phyloP scores from a whole-genome alignment of 352 stramenopile genomes.

The Phytophthora quininea region DNA sequence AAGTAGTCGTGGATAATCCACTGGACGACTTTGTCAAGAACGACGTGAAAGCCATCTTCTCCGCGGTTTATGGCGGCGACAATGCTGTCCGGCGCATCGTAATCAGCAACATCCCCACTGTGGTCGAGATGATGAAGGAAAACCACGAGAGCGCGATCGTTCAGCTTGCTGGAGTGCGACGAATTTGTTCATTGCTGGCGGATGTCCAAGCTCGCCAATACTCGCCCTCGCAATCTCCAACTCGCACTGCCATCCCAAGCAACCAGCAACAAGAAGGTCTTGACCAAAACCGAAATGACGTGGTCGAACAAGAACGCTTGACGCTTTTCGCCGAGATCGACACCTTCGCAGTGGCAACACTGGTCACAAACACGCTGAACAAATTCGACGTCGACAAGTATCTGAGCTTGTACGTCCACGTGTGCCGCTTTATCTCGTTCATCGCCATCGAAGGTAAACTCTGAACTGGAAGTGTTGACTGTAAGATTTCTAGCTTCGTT shows the following conservation, averaged over 20 bases:
- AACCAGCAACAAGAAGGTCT: conserved; percentile 12
- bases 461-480: too few relatives aligned
- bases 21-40: conserved; percentile 79
- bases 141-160: conserved; percentile 66
- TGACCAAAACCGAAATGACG: conserved; percentile 6
- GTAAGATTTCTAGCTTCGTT: too few relatives aligned
- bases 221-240: conserved; percentile 21
- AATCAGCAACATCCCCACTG: conserved; percentile 53
- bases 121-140: conserved; percentile 72
- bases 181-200: conserved; percentile 57
- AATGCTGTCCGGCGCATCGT: conserved; percentile 72
- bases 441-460: conserved; percentile 52
- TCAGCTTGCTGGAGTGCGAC: conserved; percentile 54
- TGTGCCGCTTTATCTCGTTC: conserved; percentile 68
- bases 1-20: conserved; percentile 53
- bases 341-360: conserved; percentile 37
- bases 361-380: conserved; percentile 48
- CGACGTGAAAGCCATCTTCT: conserved; percentile 80
- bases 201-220: conserved; percentile 36
- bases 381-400: conserved; percentile 66
- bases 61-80: conserved; percentile 65
- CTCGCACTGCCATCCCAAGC: conserved; percentile 5
- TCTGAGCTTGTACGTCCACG: conserved; percentile 60
- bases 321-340: conserved; percentile 55
- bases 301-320: conserved; percentile 17